Evolutionary conservation across 1,284 basidiomycete genomes (phyloP).

Genomic region (Coniophora puteana): DNA sequence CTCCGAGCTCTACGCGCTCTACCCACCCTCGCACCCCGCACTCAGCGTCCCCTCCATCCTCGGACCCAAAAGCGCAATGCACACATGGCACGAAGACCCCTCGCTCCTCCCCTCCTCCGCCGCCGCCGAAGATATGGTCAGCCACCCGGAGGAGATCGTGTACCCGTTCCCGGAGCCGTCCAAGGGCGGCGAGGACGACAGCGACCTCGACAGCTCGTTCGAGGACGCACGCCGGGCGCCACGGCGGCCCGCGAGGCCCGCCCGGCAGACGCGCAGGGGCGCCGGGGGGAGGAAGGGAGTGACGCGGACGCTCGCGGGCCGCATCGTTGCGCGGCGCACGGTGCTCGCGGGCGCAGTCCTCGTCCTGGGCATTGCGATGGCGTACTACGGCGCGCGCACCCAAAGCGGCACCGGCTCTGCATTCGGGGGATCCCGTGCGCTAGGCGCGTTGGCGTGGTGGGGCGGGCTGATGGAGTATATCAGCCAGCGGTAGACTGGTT

Average conservation of each 20-base stretch:
- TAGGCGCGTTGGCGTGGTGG: no score
- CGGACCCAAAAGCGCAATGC: constrained; percentile 60
- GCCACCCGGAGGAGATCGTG: constrained; percentile 52
- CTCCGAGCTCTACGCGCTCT: constrained; percentile 38
- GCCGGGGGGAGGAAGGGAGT: constrained; percentile 16
- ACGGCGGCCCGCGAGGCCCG: constrained; percentile 3
- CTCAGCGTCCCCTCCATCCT: constrained; percentile 58
- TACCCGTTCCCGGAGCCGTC: constrained; percentile 37
- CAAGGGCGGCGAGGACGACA: constrained; percentile 16
- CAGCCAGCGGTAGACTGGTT: no score
- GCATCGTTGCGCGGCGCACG: constrained; percentile 37
- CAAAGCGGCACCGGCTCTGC: no score
- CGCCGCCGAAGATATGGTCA: constrained; percentile 61
- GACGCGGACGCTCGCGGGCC: constrained; percentile 23
- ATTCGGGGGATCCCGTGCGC: no score
- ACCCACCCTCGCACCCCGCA: constrained; percentile 42
- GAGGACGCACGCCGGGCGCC: constrained; percentile 5
- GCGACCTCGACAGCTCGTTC: constrained; percentile 10
- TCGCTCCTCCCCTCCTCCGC: constrained; percentile 27
- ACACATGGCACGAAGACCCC: constrained; percentile 20
- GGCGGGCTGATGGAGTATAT: no score
- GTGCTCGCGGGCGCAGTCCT: constrained; percentile 62
- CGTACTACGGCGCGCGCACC: no score
- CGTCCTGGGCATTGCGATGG: constrained; percentile 64
- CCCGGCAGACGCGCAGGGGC: constrained; percentile 14